Evolutionary conservation across 2,329 filamentous ascomycete species (phyloP), one percentile per base, ranked within the genome.

Genomic region (Curvularia sp.): DNA sequence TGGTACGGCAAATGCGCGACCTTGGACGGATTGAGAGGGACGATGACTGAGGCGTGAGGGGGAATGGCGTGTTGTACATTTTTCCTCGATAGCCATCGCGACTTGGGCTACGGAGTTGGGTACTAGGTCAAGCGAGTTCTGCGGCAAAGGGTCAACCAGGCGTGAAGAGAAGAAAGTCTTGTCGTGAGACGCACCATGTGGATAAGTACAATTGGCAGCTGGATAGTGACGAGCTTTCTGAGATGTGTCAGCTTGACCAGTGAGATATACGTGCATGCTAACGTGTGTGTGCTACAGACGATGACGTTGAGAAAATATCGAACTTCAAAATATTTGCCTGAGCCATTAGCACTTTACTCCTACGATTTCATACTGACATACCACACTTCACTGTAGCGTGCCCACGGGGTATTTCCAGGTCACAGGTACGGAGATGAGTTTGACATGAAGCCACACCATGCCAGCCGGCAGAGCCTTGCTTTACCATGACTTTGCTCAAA

Each of bases 51-150:
- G 64, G 48, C 62, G 73, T 45, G 58, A 61, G 61, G 71, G 65
- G 5, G 72, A 73, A 7, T 64, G 67, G 19, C 70, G 63, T 23
- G 68, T 65, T 34, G 68, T 69, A 50, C 79, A 74, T 66, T 83
- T 84, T 58, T 84, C 81, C 68, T 84, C 82, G 23, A 84, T 83
- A 3, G 83, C 82, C 25, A 82, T 81, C 28, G 83, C 82, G 2
- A 85, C 83, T 70, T 84, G 83, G 5, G 82, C 83, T 7, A 83
- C 80, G 1, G 80, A 81, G 54, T 85, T 85, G 18, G 83, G 83
- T 8, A 84, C 77, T 7, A 85, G 81, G 55, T 86, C 83, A 42
- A 86, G 76, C 0, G 83, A 84, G 60, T 84, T 85, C 76, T 79
- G 19, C 4, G 8, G 8, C 21, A 2, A 42, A 39, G 10, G 19